phyloP scores from a whole-genome alignment of 495 filamentous ascomycete genomes.

The Xylaria palmicola region DNA sequence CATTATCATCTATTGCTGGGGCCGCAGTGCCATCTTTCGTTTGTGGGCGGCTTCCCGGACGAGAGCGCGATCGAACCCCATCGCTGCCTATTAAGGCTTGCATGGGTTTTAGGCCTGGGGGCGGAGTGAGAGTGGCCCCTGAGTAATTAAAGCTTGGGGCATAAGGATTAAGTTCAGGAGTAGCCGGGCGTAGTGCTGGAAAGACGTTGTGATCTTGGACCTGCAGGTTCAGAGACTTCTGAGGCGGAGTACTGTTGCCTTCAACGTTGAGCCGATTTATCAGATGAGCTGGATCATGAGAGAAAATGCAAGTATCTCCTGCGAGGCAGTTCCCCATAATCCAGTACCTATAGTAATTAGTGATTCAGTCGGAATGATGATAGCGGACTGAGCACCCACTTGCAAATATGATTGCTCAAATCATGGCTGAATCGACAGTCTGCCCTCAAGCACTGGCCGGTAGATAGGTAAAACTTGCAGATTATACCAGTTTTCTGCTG shows the following conservation, averaged over 20 bases:
- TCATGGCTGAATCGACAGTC: constrained; percentile 99
- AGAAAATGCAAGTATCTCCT: constrained; percentile 93
- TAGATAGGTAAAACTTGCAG: constrained; percentile 94
- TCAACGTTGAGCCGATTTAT: constrained; percentile 65
- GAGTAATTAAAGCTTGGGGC: constrained; percentile 53
- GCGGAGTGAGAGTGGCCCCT: constrained; percentile 53
- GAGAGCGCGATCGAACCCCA: constrained; percentile 69
- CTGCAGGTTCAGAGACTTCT: constrained; percentile 64
- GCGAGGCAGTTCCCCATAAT: constrained; percentile 95
- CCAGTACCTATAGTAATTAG: constrained; percentile 72
- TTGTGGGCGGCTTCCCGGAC: constrained; percentile 83
- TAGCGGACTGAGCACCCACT: constrained; percentile 59
- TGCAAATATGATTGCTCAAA: constrained; percentile 93
- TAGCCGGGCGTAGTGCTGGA: constrained; percentile 67
- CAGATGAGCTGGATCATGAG: constrained; percentile 87
- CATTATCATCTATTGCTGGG: constrained; percentile 85
- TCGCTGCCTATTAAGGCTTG: constrained; percentile 53
- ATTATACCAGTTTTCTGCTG: constrained; percentile 78
- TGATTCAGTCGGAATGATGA: constrained; percentile 14
- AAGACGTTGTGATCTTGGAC: constrained; percentile 89
- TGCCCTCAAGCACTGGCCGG: constrained; percentile 86
- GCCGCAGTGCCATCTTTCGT: constrained; percentile 65
- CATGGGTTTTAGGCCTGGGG: constrained; percentile 59
- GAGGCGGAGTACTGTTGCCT: constrained; percentile 60
- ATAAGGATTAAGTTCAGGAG: constrained; percentile 61